Evolutionary conservation across 306 rosid genomes (phyloP).

Genomic region (Gastrolobium bilobum): DNA sequence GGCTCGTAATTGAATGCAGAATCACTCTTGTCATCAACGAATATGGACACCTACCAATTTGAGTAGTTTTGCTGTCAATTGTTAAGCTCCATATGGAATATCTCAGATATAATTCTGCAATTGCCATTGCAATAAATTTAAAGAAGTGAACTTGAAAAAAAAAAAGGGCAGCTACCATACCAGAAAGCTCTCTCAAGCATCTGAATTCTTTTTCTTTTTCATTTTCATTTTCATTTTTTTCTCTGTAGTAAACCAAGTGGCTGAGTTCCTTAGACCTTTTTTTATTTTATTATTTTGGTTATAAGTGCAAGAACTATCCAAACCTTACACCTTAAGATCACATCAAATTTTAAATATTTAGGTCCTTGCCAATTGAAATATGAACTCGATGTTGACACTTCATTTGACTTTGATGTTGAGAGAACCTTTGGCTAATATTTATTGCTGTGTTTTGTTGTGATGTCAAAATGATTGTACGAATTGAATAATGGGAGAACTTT

Average conservation of each 20-base stretch:
- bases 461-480: too few relatives aligned
- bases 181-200: not conserved
- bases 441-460: not conserved
- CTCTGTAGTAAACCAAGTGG: not conserved
- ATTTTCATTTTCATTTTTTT: not conserved
- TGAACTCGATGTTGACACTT: not conserved
- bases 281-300: not conserved
- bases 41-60: not conserved
- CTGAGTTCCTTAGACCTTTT: not conserved
- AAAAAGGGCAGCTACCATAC: not conserved
- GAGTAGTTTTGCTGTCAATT: slow-evolving; percentile 27
- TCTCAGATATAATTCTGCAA: not conserved
- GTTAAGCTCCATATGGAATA: not conserved
- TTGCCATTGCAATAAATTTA: not conserved
- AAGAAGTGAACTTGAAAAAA: not conserved
- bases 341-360: not conserved
- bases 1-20: slow-evolving; percentile 27
- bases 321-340: not conserved
- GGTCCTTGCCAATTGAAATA: not conserved
- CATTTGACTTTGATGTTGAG: not conserved
- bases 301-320: not conserved
- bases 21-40: not conserved
- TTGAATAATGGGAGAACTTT: too few relatives aligned
- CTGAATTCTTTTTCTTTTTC: not conserved
- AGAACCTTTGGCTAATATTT: not conserved